Percentiles rank a stretch among this genome's conserved stretches.
Evolutionary conservation across 1,284 basidiomycete genomes (phyloP).

Genomic region (Tylopilus sp.): DNA sequence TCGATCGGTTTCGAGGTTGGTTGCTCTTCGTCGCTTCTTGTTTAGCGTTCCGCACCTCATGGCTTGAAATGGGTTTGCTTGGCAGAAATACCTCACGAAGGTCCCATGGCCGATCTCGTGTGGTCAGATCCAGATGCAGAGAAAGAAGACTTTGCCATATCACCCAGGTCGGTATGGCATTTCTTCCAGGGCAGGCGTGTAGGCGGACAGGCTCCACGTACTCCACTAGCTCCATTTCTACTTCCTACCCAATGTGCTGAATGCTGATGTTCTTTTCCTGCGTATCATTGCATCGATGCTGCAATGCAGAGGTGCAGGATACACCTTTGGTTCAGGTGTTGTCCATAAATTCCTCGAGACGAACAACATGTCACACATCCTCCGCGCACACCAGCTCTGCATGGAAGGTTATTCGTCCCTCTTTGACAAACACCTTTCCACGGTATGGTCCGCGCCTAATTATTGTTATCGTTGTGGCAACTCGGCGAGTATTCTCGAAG

Average conservation of each 20-base stretch:
- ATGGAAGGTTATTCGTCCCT: constrained; percentile 98
- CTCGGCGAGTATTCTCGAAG: constrained; percentile 93
- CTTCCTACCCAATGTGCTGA: constrained; percentile 3
- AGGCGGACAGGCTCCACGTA: constrained; percentile 16
- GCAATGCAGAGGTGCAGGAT: constrained; percentile 83
- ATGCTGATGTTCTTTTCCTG: constrained; percentile 4
- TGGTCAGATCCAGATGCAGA: constrained; percentile 99
- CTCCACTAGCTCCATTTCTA: constrained; percentile 6
- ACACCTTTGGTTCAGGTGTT: constrained; percentile 97
- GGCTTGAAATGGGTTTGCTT: constrained; percentile 9
- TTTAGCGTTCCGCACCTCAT: constrained; percentile 24
- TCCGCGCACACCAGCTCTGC: constrained; percentile 97
- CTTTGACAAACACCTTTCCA: constrained; percentile 93
- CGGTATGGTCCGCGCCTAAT: constrained; percentile 98
- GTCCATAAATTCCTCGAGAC: constrained; percentile 96
- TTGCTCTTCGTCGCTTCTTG: constrained; percentile 17
- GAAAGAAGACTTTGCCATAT: constrained; percentile 99
- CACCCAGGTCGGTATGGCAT: constrained; percentile 69
- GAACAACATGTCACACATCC: constrained; percentile 96
- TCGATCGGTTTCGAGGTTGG: constrained; percentile 90
- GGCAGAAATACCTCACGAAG: constrained; percentile 97
- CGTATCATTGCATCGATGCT: not conserved
- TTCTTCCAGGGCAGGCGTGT: constrained; percentile 4
- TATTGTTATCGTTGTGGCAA: constrained; percentile 99
- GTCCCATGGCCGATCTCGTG: constrained; percentile 99